Conservation (phyloP, 352 stramenopile species). For the Phytophthora megakarya region DNA sequence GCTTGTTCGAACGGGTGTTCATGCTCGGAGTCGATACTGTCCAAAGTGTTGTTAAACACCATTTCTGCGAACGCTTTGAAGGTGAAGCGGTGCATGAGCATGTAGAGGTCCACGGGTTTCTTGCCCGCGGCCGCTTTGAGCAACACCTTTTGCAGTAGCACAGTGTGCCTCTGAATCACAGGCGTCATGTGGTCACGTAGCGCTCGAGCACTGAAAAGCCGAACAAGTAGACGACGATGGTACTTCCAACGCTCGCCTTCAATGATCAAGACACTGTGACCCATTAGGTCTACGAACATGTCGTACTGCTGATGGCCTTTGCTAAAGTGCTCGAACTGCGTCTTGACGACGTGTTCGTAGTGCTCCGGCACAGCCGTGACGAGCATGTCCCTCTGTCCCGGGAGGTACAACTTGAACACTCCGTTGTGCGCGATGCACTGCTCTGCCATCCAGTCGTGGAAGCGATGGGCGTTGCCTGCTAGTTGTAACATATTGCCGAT, state of each 20-base stretch:
- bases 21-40: constrained; percentile 42
- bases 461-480: constrained; percentile 28
- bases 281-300: constrained; percentile 52
- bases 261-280: constrained; percentile 51
- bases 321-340: constrained; percentile 56
- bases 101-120: constrained; percentile 42
- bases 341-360: constrained; percentile 63
- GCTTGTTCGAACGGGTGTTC: constrained; percentile 47
- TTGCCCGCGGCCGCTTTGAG: constrained; percentile 12
- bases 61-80: constrained; percentile 57
- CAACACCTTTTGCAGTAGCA: constrained; percentile 39
- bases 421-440: constrained; percentile 39
- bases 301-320: constrained; percentile 53
- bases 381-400: constrained; percentile 42
- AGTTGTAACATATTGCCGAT: constrained; percentile 45
- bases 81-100: constrained; percentile 50
- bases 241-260: constrained; percentile 51
- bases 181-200: constrained; percentile 49
- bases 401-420: constrained; percentile 43
- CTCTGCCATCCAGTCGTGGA: constrained; percentile 50
- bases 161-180: constrained; percentile 40
- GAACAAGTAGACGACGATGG: constrained; percentile 48
- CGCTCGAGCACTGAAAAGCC: constrained; percentile 47
- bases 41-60: constrained; percentile 46
- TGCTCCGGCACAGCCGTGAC: constrained; percentile 50